These are phyloP conservation scores for Venustampulla echinocandica DNA, from an alignment of 495 filamentous ascomycete genomes.

Conservation along the genomic window DNA sequence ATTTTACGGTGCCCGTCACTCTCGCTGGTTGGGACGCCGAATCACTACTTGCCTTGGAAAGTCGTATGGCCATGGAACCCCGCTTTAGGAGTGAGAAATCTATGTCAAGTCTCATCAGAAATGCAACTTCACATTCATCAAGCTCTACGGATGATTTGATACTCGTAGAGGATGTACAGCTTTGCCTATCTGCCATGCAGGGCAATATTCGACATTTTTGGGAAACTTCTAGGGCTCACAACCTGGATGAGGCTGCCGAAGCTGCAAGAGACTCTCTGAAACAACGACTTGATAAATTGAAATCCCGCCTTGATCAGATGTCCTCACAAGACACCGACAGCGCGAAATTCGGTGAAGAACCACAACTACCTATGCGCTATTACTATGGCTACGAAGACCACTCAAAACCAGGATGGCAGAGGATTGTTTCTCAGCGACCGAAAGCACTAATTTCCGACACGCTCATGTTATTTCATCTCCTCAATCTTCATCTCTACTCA, in stretches of 20 bases:
- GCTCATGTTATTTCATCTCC: slow-evolving; percentile 19
- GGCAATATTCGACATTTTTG: slow-evolving; percentile 11
- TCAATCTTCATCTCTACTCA: slow-evolving; percentile 21
- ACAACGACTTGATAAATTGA: slow-evolving; percentile 12
- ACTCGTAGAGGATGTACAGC: slow-evolving; percentile 23
- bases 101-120: slow-evolving; percentile 12
- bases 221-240: background rate
- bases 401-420: slow-evolving; percentile 9
- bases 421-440: slow-evolving; percentile 4
- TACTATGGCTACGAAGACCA: slow-evolving; percentile 20
- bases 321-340: background rate
- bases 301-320: slow-evolving; percentile 8
- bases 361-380: slow-evolving; percentile 1
- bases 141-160: slow-evolving; percentile 1
- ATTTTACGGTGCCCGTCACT: slow-evolving; percentile 15
- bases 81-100: slow-evolving; percentile 6
- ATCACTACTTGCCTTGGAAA: no score
- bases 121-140: slow-evolving; percentile 1
- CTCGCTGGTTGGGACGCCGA: slow-evolving; percentile 14
- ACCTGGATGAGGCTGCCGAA: slow-evolving; percentile 1
- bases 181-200: slow-evolving; percentile 18
- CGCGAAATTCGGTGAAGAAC: slow-evolving; percentile 8
- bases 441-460: slow-evolving; percentile 15
- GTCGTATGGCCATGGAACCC: slow-evolving; percentile 14
- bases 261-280: slow-evolving; percentile 9